A percentile compares a stretch with the other conserved stretches of the same genome.
Evolutionary conservation across 2,329 filamentous ascomycete species (phyloP).

Genomic region (Monilinia fructigena): DNA sequence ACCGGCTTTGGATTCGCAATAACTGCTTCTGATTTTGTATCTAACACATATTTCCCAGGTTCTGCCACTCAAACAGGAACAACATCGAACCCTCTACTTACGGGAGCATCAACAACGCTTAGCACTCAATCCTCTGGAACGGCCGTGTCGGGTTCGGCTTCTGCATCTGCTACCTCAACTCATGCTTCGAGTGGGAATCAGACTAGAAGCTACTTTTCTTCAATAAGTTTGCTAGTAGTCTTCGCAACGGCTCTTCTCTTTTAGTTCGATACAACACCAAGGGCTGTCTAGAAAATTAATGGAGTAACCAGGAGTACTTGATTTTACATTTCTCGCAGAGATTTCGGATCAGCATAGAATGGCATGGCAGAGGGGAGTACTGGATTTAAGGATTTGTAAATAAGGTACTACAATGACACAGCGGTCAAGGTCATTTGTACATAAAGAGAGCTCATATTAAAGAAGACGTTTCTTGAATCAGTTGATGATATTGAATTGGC

Average conservation of each 20-base stretch:
- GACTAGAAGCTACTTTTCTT: not conserved
- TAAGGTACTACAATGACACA: not conserved
- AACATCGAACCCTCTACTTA: not conserved
- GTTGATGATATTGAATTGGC: not conserved
- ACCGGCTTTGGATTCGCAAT: not conserved
- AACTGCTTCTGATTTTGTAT: constrained; percentile 6
- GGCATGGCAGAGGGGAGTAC: not conserved
- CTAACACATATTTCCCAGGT: constrained; percentile 9
- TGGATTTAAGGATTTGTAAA: not conserved
- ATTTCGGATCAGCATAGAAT: not conserved
- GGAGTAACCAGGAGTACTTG: not conserved
- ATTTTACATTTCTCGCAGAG: not conserved
- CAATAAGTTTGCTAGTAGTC: not conserved
- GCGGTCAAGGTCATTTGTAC: not conserved
- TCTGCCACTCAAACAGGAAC: constrained; percentile 15
- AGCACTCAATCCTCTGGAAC: constrained; percentile 13
- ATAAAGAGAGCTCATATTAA: not conserved
- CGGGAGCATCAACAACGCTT: not conserved
- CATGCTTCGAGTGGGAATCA: constrained; percentile 3
- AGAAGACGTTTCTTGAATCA: not conserved
- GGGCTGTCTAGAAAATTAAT: not conserved
- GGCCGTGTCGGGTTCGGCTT: not conserved
- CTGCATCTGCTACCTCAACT: constrained; percentile 5
- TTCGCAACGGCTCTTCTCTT: not conserved
- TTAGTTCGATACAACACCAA: constrained; percentile 2